Base-by-base conservation (phyloP, 306 rosid species). In the Corylus avellana region DNA sequence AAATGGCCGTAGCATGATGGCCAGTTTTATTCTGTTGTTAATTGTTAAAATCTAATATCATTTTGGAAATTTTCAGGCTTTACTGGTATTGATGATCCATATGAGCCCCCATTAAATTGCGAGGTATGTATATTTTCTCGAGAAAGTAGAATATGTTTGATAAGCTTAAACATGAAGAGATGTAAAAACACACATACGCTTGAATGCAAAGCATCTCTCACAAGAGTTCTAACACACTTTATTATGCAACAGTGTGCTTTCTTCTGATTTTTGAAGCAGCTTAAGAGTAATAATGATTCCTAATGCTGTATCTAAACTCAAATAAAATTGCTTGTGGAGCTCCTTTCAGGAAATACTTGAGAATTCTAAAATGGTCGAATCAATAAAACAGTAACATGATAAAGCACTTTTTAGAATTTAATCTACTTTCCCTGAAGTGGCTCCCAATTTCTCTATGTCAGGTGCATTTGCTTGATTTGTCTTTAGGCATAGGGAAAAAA, bases 41-140 rank as follows among this genome's bases (percentile, higher is more conserved):
- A 53, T 57, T 80, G 27, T 25, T 67, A 54, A 46, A 61, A 27
- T 29, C 68, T 54, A 50, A 67, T 17, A 27, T 46, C 72, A 59
- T 12, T 12, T 70, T 37, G 4, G 25, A 12, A 35, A 47, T 73
- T 76, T 86, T 83, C 87, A 91, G 97, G 94, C 77, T 91, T 91
- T 82, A 91, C 97, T 18, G 97, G 97, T 78, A 88, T 91, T 61
- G 97, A 91, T 80, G 97, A 91, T 88, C 97, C 97, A 20, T 91
- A 91, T 3, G 97, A 91, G 82, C 25, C 79, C 13, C 97, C 97
- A 2, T 62, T 81, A 47, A 84, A 84, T 63, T 85, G 87, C 69
- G 94, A 90, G 97, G 97, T 91, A 82, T 18, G 75, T 76, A 46
- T 70, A 54, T 59, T 68, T 74, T 77, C 35, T 82, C 1, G 56